A percentile compares a stretch with the other conserved stretches of the same genome.
phyloP scores from a whole-genome alignment of 2,329 filamentous ascomycete species.

The Cladosporium halotolerans region DNA sequence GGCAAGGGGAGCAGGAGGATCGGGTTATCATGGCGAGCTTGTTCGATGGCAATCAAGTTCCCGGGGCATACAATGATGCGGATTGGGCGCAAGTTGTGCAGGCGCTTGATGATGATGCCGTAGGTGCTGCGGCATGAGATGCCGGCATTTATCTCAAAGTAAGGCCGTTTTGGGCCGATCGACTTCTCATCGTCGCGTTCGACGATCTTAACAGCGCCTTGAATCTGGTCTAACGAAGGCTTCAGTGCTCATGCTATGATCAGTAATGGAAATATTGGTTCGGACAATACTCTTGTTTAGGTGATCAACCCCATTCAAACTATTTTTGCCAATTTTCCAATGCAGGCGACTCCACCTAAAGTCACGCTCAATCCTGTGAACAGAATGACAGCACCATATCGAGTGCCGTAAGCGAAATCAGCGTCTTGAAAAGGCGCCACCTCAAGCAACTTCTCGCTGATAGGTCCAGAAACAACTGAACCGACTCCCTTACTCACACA shows the following conservation, averaged over 20 bases:
- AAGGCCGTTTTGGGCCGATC: too few species aligned
- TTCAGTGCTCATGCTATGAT: too few species aligned
- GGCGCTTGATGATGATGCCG: slow-evolving; percentile 29
- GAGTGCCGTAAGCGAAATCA: slow-evolving; percentile 10
- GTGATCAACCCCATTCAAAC: neutral
- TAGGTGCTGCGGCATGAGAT: neutral
- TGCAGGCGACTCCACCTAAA: slow-evolving; percentile 7
- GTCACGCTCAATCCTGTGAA: slow-evolving; percentile 4
- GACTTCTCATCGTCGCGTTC: too few species aligned
- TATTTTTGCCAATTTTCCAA: slow-evolving; percentile 4
- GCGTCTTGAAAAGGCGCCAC: neutral
- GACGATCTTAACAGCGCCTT: too few species aligned
- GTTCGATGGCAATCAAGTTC: slow-evolving; percentile 42
- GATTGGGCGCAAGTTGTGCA: slow-evolving; percentile 45
- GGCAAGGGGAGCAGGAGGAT: slow-evolving; percentile 42
- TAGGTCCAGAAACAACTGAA: slow-evolving; percentile 9
- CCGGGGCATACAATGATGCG: slow-evolving; percentile 38
- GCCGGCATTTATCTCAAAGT: too few species aligned
- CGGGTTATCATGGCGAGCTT: slow-evolving; percentile 44
- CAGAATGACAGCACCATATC: slow-evolving; percentile 9
- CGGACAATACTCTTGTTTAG: too few species aligned
- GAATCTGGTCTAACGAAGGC: too few species aligned
- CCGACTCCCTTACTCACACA: slow-evolving; percentile 13
- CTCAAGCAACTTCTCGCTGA: slow-evolving; percentile 11
- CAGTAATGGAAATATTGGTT: too few species aligned